These are phyloP conservation scores for Spathaspora sp. DNA, from an alignment of 805 yeast genomes.

Conservation along the genomic window DNA sequence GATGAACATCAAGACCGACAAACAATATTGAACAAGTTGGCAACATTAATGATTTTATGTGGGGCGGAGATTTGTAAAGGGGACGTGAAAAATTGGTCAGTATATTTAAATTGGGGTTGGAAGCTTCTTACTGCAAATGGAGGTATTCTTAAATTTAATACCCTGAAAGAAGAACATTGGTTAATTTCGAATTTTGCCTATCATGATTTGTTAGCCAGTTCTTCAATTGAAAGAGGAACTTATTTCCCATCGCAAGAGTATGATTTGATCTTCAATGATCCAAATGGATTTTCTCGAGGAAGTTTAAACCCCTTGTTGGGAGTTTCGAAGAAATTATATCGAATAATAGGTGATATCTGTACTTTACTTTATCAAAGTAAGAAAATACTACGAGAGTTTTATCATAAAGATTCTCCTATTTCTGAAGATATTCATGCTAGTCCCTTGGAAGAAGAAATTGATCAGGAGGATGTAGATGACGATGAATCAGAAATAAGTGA, in stretches of 20 bases:
- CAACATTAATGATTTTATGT: constrained; percentile 63
- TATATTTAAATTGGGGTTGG: constrained; percentile 63
- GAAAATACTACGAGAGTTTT: constrained; percentile 13
- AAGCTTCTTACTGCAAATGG: constrained; percentile 58
- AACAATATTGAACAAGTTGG: constrained; percentile 45
- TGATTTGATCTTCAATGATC: constrained; percentile 44
- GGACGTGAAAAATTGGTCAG: constrained; percentile 73
- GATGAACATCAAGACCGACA: constrained; percentile 21
- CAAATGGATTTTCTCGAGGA: constrained; percentile 30
- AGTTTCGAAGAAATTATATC: constrained; percentile 64
- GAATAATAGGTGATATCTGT: constrained; percentile 64
- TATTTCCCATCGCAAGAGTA: constrained; percentile 63
- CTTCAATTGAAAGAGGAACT: constrained; percentile 57
- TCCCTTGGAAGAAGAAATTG: constrained; percentile 7
- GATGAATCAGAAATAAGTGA: constrained; percentile 19
- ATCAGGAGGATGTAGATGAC: constrained; percentile 13
- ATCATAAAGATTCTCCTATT: constrained; percentile 6
- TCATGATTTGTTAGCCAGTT: constrained; percentile 70
- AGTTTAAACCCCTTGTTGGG: constrained; percentile 71
- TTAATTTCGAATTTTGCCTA: constrained; percentile 74
- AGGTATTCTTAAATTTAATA: constrained; percentile 52
- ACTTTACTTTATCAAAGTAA: constrained; percentile 54
- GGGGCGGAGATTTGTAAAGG: constrained; percentile 85
- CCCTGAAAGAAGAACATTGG: constrained; percentile 63
- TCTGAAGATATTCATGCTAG: not conserved